A percentile compares a stretch with the other conserved stretches of the same genome.
phyloP scores from a whole-genome alignment of 1,139 yeast species.

The Waltiozyma sp. region DNA sequence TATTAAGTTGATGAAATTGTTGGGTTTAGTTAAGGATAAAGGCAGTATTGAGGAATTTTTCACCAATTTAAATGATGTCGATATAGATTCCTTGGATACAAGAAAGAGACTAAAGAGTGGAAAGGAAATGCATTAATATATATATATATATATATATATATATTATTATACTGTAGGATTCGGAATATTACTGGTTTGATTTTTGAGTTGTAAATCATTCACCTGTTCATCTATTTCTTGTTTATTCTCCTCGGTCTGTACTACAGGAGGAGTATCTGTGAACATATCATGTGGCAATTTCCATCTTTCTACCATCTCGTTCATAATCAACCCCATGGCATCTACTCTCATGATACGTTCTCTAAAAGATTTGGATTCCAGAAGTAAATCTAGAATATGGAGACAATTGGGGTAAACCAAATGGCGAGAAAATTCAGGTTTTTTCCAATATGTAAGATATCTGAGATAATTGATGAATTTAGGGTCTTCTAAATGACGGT shows the following conservation, averaged over 20 bases:
- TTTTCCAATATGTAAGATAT: constrained; percentile 59
- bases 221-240: neutral
- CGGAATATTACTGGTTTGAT: too few relatives aligned
- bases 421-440: constrained; percentile 53
- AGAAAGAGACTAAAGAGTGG: neutral
- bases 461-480: constrained; percentile 49
- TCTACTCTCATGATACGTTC: constrained; percentile 44
- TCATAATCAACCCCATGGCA: constrained; percentile 50
- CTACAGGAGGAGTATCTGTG: constrained; percentile 14
- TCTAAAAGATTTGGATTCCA: constrained; percentile 45
- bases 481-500: constrained; percentile 41
- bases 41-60: constrained; percentile 13
- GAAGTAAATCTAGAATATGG: constrained; percentile 43
- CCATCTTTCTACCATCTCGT: constrained; percentile 72
- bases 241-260: neutral
- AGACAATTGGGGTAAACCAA: constrained; percentile 66
- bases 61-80: constrained; percentile 12
- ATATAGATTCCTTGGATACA: constrained; percentile 6
- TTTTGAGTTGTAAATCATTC: too few relatives aligned
- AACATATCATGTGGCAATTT: constrained; percentile 26
- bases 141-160: too few relatives aligned
- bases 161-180: too few relatives aligned
- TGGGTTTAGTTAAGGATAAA: constrained; percentile 13
- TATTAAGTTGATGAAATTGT: constrained; percentile 13
- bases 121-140: too few relatives aligned